These are phyloP conservation scores for Fusarium sp. DNA, from an alignment of 2,329 filamentous ascomycete species.

Conservation along the genomic window DNA sequence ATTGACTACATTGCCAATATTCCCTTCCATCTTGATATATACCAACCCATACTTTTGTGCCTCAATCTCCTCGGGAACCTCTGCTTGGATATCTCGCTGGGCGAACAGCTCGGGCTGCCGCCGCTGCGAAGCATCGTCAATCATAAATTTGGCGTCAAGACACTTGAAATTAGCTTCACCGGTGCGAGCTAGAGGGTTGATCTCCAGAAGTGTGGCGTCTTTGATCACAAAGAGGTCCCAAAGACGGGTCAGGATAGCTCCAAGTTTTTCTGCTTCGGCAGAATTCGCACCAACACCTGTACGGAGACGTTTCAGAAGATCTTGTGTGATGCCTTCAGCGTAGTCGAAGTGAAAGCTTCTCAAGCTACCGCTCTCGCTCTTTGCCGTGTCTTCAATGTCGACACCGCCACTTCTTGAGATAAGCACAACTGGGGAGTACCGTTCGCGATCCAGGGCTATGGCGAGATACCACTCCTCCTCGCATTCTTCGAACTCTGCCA, in stretches of 20 bases:
- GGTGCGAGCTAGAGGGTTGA: not conserved
- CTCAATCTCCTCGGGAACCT: not conserved
- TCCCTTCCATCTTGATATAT: constrained; percentile 7
- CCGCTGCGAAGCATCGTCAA: not conserved
- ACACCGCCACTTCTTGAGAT: not conserved
- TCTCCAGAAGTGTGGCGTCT: not conserved
- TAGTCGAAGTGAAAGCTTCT: not conserved
- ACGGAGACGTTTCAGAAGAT: not conserved
- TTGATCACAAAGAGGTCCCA: not conserved
- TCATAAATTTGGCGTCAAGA: not conserved
- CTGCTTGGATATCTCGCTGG: not conserved
- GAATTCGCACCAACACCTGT: not conserved
- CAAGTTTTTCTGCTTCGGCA: not conserved
- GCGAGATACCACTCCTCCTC: not conserved
- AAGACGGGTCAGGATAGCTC: not conserved
- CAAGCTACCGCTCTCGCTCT: not conserved
- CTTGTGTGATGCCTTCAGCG: not conserved
- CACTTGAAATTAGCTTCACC: not conserved
- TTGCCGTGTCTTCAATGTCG: not conserved
- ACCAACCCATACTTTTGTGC: not conserved
- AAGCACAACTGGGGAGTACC: not conserved
- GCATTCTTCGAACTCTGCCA: not conserved
- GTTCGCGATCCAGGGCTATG: not conserved
- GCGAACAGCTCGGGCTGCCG: not conserved
- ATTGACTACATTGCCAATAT: constrained; percentile 1